Conservation (phyloP, 108 stramenopile species). For the Discostella stelligeroides region DNA sequence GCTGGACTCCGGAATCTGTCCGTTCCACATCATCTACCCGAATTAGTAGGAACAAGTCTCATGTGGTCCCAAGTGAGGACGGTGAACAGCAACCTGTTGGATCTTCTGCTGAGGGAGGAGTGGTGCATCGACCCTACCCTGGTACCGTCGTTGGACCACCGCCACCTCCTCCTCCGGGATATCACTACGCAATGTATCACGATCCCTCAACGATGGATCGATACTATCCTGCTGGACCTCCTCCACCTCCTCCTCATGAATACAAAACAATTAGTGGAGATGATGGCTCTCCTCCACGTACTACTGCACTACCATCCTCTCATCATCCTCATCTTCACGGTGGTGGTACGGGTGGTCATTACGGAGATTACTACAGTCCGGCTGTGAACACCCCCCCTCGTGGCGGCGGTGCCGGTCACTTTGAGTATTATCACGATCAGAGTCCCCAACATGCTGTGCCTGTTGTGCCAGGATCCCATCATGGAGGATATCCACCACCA, state of each 20-base stretch:
- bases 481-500: not conserved
- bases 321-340: not conserved
- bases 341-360: constrained; percentile 1
- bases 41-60: constrained; percentile 13
- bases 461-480: not conserved
- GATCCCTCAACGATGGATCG: not conserved
- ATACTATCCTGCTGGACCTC: constrained; percentile 5
- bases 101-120: not conserved
- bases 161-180: constrained; percentile 18
- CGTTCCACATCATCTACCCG: not conserved
- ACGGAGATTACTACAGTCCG: not conserved
- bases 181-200: constrained; percentile 1
- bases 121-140: constrained; percentile 2
- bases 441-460: not conserved
- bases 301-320: not conserved
- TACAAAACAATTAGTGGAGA: constrained; percentile 6
- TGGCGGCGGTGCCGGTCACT: not conserved
- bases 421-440: constrained; percentile 1
- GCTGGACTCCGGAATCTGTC: not conserved
- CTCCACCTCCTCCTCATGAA: not conserved
- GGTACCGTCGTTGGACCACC: not conserved
- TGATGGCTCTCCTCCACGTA: constrained; percentile 9
- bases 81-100: not conserved
- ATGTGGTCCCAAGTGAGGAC: constrained; percentile 18
- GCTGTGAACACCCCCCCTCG: not conserved